Percentiles rank a stretch among this genome's conserved stretches.
These are phyloP conservation scores for Capronia americana DNA, from an alignment of 2,329 filamentous ascomycete species.

Conservation along the genomic window DNA sequence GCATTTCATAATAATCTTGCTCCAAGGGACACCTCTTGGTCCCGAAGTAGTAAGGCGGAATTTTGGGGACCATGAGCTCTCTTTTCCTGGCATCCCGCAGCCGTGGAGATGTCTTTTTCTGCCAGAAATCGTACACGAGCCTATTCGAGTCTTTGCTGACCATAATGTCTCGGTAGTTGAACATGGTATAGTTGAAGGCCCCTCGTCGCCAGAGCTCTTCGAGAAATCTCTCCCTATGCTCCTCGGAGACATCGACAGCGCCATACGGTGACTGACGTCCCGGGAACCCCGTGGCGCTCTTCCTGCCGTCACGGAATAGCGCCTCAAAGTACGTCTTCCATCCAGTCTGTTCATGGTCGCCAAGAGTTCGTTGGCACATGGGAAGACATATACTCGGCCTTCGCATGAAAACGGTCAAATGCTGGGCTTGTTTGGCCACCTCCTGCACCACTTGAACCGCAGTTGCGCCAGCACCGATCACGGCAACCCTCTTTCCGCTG, in stretches of 20 bases:
- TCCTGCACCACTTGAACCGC: conserved; percentile 70
- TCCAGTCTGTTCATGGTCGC: conserved; percentile 58
- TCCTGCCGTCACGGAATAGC: conserved; percentile 60
- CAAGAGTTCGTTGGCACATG: conserved; percentile 61
- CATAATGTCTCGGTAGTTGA: conserved; percentile 60
- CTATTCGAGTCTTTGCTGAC: conserved; percentile 56
- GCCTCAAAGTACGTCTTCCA: conserved; percentile 55
- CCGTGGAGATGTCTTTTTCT: conserved; percentile 57
- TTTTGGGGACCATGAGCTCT: conserved; percentile 61
- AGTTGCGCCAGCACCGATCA: conserved; percentile 70
- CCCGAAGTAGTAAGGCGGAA: conserved; percentile 63
- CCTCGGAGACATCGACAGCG: conserved; percentile 25
- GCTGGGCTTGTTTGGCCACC: conserved; percentile 59
- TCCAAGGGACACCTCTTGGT: conserved; percentile 59
- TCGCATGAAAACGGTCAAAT: conserved; percentile 63
- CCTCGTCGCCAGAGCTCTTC: conserved; percentile 58
- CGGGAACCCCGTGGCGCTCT: conserved; percentile 64
- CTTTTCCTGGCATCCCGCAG: conserved; percentile 58
- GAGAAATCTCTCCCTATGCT: conserved; percentile 52
- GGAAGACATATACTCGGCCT: conserved; percentile 70
- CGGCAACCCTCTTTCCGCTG: conserved; percentile 64
- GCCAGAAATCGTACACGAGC: conserved; percentile 64
- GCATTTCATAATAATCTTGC: conserved; percentile 58
- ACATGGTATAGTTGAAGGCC: conserved; percentile 61
- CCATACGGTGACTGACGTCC: conserved; percentile 60